Conservation (phyloP, 2,329 filamentous ascomycete species). For the Podosphaera fusca region DNA sequence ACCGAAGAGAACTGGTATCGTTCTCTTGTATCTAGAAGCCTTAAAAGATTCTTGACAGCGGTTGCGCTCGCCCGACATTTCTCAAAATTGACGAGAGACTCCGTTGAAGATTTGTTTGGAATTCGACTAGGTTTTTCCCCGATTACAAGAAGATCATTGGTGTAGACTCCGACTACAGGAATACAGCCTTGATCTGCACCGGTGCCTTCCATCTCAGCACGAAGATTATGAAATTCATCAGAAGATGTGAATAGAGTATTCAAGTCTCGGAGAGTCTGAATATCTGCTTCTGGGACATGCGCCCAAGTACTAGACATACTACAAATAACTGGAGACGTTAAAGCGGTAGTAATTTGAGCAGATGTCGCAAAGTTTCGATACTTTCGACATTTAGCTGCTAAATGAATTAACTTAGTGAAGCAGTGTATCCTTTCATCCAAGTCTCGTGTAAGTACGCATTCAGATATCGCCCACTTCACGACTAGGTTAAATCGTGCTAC, state of each 20-base stretch:
- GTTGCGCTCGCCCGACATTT: conserved; percentile 52
- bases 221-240: conserved; percentile 53
- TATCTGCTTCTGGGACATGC: conserved; percentile 40
- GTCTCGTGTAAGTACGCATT: conserved; percentile 51
- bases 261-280: conserved; percentile 41
- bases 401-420: conserved; percentile 63
- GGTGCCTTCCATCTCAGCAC: conserved; percentile 54
- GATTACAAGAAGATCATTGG: conserved; percentile 64
- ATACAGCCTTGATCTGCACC: conserved; percentile 49
- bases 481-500: conserved; percentile 74
- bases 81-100: conserved; percentile 64
- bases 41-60: conserved; percentile 57
- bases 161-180: conserved; percentile 66
- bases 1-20: conserved; percentile 52
- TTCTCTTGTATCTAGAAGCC: conserved; percentile 57
- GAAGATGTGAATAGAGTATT: conserved; percentile 54
- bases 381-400: conserved; percentile 49
- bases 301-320: conserved; percentile 49
- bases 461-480: conserved; percentile 68
- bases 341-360: conserved; percentile 56
- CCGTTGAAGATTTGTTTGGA: conserved; percentile 37
- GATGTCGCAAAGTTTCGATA: conserved; percentile 69
- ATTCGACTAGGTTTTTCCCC: conserved; percentile 57
- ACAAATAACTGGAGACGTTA: conserved; percentile 49
- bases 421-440: conserved; percentile 51